These are phyloP conservation scores for Cytospora leucostoma DNA, from an alignment of 2,329 filamentous ascomycete genomes.

Conservation along the genomic window DNA sequence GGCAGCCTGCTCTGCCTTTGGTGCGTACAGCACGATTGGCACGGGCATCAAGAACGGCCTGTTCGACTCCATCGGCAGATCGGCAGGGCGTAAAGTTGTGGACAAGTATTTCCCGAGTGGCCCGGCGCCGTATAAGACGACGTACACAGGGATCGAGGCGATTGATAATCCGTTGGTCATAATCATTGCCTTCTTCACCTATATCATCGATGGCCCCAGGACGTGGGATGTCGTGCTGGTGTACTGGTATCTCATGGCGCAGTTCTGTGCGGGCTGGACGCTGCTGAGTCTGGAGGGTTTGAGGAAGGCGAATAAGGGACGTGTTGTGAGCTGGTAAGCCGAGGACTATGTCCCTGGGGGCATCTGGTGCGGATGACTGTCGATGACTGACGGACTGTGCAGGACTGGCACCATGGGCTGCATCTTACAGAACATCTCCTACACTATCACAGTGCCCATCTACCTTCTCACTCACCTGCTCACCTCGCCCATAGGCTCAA, in stretches of 20 bases:
- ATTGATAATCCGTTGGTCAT: constrained; percentile 22
- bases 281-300: constrained; percentile 30
- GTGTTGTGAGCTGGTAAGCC: constrained; percentile 30
- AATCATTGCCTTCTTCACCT: constrained; percentile 26
- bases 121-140: constrained; percentile 21
- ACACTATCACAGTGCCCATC: constrained; percentile 29
- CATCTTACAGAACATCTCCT: constrained; percentile 28
- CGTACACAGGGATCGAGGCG: constrained; percentile 23
- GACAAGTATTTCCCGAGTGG: constrained; percentile 21
- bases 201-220: constrained; percentile 24
- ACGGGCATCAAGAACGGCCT: constrained; percentile 10
- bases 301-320: constrained; percentile 27
- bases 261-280: constrained; percentile 28
- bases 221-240: constrained; percentile 23
- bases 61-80: constrained; percentile 5
- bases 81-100: not conserved
- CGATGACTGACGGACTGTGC: not conserved
- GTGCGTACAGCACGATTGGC: constrained; percentile 24
- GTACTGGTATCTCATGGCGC: constrained; percentile 28
- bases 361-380: not conserved
- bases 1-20: constrained; percentile 20
- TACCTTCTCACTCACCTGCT: constrained; percentile 30
- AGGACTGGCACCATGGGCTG: constrained; percentile 30
- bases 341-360: not conserved
- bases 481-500: constrained; percentile 25